Evolutionary conservation across 306 rosid species (phyloP).

Genomic region (Herpetospermum pedunculosum): DNA sequence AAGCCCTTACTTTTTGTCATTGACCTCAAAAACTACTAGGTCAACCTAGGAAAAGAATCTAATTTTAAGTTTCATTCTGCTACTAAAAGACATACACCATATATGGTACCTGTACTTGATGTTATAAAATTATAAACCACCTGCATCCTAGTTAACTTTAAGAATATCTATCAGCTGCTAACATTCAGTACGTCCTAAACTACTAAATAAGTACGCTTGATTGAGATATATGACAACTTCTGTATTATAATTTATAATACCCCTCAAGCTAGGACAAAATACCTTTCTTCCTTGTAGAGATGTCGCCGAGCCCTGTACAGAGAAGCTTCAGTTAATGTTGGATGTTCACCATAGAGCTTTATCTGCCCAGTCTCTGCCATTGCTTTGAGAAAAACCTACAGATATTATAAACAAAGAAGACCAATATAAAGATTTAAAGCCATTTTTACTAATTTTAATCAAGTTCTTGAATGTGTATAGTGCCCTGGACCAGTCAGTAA

Average conservation of each 20-base stretch:
- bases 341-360: slow-evolving; percentile 71
- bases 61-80: background rate
- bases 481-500: background rate
- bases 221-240: background rate
- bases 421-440: slow-evolving; percentile 8
- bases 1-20: background rate
- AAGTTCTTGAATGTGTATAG: background rate
- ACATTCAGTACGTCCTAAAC: slow-evolving; percentile 11
- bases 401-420: slow-evolving; percentile 2
- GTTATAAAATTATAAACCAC: background rate
- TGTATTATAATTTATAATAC: background rate
- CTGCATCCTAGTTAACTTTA: background rate
- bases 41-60: background rate
- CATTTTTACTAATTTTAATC: background rate
- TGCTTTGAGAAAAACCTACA: slow-evolving; percentile 92
- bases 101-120: background rate
- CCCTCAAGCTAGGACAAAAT: slow-evolving; percentile 9
- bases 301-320: slow-evolving; percentile 92
- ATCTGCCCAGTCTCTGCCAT: slow-evolving; percentile 95
- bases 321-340: slow-evolving; percentile 81
- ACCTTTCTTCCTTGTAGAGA: slow-evolving; percentile 94
- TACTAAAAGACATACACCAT: background rate
- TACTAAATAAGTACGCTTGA: background rate
- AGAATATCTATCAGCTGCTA: background rate
- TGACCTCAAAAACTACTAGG: background rate